Evolutionary conservation across 257 asterid genomes (phyloP).

Genomic region (Catharanthus roseus): DNA sequence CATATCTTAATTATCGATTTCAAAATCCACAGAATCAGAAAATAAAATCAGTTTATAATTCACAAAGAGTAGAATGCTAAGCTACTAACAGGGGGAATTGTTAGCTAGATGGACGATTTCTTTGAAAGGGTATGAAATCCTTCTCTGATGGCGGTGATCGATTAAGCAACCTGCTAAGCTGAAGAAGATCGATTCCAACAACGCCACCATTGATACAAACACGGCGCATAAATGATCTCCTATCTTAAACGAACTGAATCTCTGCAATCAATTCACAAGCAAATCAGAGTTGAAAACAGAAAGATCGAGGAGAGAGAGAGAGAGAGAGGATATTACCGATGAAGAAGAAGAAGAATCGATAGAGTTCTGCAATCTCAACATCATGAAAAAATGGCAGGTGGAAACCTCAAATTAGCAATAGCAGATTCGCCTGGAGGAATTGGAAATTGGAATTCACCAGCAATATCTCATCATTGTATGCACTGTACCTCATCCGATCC

Average conservation of each 20-base stretch:
- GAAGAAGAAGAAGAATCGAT: no score
- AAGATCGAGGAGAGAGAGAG: no score
- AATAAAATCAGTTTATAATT: not conserved
- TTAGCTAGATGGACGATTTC: not conserved
- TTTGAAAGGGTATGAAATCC: not conserved
- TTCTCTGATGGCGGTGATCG: not conserved
- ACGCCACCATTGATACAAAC: not conserved
- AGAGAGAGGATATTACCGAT: no score
- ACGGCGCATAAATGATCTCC: constrained; percentile 3
- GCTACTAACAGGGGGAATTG: constrained; percentile 3
- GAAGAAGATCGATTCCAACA: not conserved
- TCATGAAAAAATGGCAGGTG: no score
- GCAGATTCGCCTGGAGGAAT: no score
- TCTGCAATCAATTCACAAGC: not conserved
- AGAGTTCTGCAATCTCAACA: no score
- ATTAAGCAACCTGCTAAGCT: not conserved
- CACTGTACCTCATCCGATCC: no score
- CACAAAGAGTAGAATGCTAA: not conserved
- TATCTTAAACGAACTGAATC: not conserved
- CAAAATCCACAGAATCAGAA: not conserved
- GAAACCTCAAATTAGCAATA: no score
- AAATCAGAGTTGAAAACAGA: no score
- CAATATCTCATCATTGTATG: no score
- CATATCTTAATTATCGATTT: not conserved
- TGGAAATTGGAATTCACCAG: no score